Percentiles rank a stretch among this genome's conserved stretches.
phyloP scores from a whole-genome alignment of 2,329 filamentous ascomycete genomes.

The Fusarium zealandicum region DNA sequence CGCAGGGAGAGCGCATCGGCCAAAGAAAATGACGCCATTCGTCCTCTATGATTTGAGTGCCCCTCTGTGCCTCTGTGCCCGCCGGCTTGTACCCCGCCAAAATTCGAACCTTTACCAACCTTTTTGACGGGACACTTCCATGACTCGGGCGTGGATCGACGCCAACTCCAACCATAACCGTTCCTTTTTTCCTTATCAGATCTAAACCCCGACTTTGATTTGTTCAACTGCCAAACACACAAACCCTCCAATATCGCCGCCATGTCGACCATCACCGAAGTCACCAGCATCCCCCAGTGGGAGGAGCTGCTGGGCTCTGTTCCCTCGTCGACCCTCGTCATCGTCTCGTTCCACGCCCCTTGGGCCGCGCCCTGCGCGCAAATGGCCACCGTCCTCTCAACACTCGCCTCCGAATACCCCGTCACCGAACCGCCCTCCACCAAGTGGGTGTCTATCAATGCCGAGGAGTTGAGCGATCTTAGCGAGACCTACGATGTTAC shows the following conservation, averaged over 20 bases:
- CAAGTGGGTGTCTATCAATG: slow-evolving; percentile 89
- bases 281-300: slow-evolving; percentile 78
- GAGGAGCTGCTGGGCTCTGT: slow-evolving; percentile 70
- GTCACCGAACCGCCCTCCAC: slow-evolving; percentile 70
- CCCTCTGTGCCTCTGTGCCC: no score
- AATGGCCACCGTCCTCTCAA: slow-evolving; percentile 86
- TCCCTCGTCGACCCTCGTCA: slow-evolving; percentile 73
- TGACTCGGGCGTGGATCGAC: slow-evolving; percentile 12
- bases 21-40: background rate
- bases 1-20: no score
- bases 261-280: slow-evolving; percentile 81
- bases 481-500: slow-evolving; percentile 94
- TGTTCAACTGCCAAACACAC: slow-evolving; percentile 8
- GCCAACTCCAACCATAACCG: slow-evolving; percentile 19
- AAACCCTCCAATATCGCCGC: slow-evolving; percentile 30
- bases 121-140: background rate
- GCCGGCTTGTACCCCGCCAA: background rate
- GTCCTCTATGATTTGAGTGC: background rate
- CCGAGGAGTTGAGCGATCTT: slow-evolving; percentile 91
- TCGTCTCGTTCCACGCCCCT: slow-evolving; percentile 94
- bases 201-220: slow-evolving; percentile 14
- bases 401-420: slow-evolving; percentile 87
- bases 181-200: slow-evolving; percentile 29
- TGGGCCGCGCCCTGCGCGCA: slow-evolving; percentile 97
- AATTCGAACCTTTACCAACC: background rate